Evolutionary conservation across 1,284 basidiomycete genomes (phyloP), one percentile per base, ranked within the genome.

Genomic region (Trametes hirsuta): DNA sequence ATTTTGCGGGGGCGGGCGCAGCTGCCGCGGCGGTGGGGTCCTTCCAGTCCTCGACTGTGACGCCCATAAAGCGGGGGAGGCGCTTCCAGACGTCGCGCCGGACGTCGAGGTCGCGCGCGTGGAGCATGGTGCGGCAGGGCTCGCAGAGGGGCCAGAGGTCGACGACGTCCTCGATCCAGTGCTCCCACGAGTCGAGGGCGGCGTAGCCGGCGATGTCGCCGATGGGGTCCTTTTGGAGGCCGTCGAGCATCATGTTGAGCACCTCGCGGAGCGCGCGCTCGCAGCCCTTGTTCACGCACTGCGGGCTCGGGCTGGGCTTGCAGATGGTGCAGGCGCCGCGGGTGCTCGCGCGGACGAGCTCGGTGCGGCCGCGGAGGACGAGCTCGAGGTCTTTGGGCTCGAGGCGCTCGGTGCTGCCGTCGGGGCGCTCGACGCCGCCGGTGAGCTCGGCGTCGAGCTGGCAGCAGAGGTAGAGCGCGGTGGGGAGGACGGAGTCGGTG

Each of bases 401-500:
- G 37, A 67, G 61, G 14, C 59, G 58, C 54, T 67, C 66, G 9
- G 55, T 60, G 40, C 21, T 52, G 14, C 64, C 66, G 58, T 67
- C 66, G 9, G 59, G 9, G 36, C 61, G 58, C 53, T 63, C 61
- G 46, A 65, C 56, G 15, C 65, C 65, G 2, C 49, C 34, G n/a
- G 55, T 42, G 53, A 66, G 62, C 48, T 66, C 65, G 8, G 35
- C 41, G 58, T 66, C 62, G 58, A 64, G 62, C 61, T 66, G 65
- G 50, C 61, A 65, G 58, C 66, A 69, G 48, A 69, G 56, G 61
- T 66, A 67, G 45, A 69, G 61, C 53, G 64, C 68, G 47, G 59
- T 61, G 52, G 68, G 68, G 12, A 69, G 64, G 22, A 67, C 58
- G 15, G 62, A 64, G 50, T 52, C 53, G 24, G 63, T 25, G 59